Base-by-base conservation (phyloP, 768 basidiomycete genomes). In the Hygrophorus pudorinus region DNA sequence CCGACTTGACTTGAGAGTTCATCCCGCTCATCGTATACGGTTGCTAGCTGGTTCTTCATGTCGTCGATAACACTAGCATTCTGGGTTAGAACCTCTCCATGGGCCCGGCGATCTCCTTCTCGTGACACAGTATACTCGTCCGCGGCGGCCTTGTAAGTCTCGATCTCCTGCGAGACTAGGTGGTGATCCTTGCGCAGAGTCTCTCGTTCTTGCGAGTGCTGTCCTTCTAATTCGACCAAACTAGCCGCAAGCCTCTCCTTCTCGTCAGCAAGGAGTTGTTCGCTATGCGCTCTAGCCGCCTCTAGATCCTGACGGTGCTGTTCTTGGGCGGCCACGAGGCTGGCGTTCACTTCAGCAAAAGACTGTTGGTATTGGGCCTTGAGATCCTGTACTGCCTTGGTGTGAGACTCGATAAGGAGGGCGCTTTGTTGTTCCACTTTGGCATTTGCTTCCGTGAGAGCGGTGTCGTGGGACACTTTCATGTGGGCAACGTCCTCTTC, bases 91-190 rank as follows among this genome's bases (percentile, higher is more conserved):
- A 68, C 65, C 29, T 62, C 57, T 48, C 76, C 75, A 43, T 78
- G 72, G 29, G 51, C 56, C 42, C 65, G 54, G 6, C 59, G 64
- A 16, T 60, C 51, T 53, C 71, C 64, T 46, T 70, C 74, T 49
- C 58, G 75, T 20, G 70, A 46, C 17, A 66, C 48, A 12, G 73
- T 67, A 42, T 79, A 71, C 53, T 66, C 79, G 45, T 71, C 66
- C 4, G 70, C 65, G 8, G 72, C 68, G 33, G 57, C 65, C 55
- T 79, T 82, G 56, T 78, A 65, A 7, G 73, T 65, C 52, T 80
- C 76, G 11, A 87, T 60, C 56, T 89, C 80, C 48, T 78, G 60
- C 6, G 66, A 55, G 27, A 82, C 66, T 17, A 64, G 44, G 17
- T 76, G 70, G 20, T 68, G 68, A 42, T 78, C 72, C 50, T 67